Percentiles rank a stretch among this genome's conserved stretches.
These are phyloP conservation scores for Hamiltosporidium tvaerminnensis DNA, from an alignment of 371 early-diverging fungal species.

Conservation along the genomic window DNA sequence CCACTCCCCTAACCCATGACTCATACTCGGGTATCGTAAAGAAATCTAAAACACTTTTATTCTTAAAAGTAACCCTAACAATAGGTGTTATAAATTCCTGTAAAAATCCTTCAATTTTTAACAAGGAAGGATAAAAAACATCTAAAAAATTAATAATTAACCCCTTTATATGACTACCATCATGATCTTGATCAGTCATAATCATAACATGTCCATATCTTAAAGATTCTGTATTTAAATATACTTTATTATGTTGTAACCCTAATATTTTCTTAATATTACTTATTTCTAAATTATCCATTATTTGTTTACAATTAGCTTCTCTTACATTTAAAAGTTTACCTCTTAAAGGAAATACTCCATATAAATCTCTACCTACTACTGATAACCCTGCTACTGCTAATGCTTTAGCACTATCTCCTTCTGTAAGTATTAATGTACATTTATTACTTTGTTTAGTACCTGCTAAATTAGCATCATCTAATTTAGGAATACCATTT, in stretches of 20 bases:
- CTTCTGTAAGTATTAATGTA: slow-evolving; percentile 93
- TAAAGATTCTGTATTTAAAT: slow-evolving; percentile 58
- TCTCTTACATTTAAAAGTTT: slow-evolving; percentile 95
- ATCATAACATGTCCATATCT: slow-evolving; percentile 95
- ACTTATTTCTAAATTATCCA: slow-evolving; percentile 72
- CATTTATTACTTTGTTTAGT: slow-evolving; percentile 62
- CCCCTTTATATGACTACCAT: slow-evolving; percentile 97
- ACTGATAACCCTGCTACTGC: slow-evolving; percentile 78
- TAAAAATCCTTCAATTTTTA: slow-evolving; percentile 80
- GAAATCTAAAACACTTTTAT: slow-evolving; percentile 56
- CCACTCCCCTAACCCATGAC: slow-evolving; percentile 61
- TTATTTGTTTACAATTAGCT: slow-evolving; percentile 62
- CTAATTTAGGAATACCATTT: slow-evolving; percentile 75
- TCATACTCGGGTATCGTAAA: slow-evolving; percentile 92
- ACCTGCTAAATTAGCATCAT: slow-evolving; percentile 92
- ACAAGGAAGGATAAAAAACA: slow-evolving; percentile 78
- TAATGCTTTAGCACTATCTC: slow-evolving; percentile 92
- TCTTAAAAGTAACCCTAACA: slow-evolving; percentile 59
- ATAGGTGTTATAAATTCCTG: slow-evolving; percentile 97
- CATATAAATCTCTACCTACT: slow-evolving; percentile 79
- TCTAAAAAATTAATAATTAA: slow-evolving; percentile 92
- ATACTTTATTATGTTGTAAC: slow-evolving; percentile 70
- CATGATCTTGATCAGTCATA: slow-evolving; percentile 99
- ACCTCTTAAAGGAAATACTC: slow-evolving; percentile 92
- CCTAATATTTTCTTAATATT: slow-evolving; percentile 86